These are phyloP conservation scores for Hortiboletus rubellus DNA, from an alignment of 1,284 basidiomycete genomes.

Conservation along the genomic window DNA sequence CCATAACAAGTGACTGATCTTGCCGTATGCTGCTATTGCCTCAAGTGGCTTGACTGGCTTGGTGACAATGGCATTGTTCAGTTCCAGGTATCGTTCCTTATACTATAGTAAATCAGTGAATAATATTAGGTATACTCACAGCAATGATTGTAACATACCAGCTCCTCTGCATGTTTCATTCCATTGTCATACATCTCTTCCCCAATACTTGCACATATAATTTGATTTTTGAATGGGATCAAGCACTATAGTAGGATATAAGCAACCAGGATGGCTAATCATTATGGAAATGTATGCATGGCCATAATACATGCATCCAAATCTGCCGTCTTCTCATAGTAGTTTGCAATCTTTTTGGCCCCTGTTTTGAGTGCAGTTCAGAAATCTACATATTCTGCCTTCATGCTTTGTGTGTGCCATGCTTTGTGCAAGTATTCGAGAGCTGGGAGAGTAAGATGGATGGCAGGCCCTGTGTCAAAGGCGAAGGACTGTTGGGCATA, in stretches of 20 bases:
- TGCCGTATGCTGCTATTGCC: neutral
- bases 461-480: neutral
- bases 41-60: neutral
- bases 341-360: slow-evolving; percentile 25
- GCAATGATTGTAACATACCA: neutral
- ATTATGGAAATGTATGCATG: too few relatives aligned
- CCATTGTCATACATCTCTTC: neutral
- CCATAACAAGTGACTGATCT: neutral
- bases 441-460: slow-evolving; percentile 23
- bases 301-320: slow-evolving; percentile 23
- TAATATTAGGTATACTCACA: neutral
- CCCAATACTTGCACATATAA: slow-evolving; percentile 6
- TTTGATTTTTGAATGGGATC: slow-evolving; percentile 13
- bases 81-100: neutral
- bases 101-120: neutral
- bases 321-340: slow-evolving; percentile 29
- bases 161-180: neutral
- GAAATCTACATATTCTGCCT: slow-evolving; percentile 19
- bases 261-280: too few relatives aligned
- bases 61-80: neutral
- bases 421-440: slow-evolving; percentile 6
- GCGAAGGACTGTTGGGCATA: slow-evolving; percentile 10
- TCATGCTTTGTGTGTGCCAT: slow-evolving; percentile 14
- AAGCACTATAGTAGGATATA: neutral
- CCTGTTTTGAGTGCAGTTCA: slow-evolving; percentile 21